Conservation (phyloP, 2,329 filamentous ascomycete species). For the Akanthomyces muscarius region DNA sequence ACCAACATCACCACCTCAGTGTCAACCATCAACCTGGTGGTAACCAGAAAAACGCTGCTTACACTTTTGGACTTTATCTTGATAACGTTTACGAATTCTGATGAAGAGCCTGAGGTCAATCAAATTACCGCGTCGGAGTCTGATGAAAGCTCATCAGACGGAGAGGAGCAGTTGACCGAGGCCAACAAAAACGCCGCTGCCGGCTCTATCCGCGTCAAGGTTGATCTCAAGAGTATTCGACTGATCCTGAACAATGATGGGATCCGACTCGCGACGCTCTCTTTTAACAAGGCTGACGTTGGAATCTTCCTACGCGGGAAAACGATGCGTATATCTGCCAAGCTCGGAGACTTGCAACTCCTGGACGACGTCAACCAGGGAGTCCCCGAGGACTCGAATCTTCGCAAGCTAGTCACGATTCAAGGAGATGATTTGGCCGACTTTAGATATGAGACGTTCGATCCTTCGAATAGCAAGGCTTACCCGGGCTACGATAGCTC, state of each 20-base stretch:
- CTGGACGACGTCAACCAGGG: slow-evolving; percentile 93
- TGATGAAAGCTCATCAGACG: slow-evolving; percentile 38
- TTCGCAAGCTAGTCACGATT: slow-evolving; percentile 87
- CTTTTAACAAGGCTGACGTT: slow-evolving; percentile 87
- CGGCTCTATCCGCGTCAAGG: slow-evolving; percentile 88
- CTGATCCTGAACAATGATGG: slow-evolving; percentile 97
- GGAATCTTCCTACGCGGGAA: slow-evolving; percentile 82
- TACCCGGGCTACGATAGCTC: slow-evolving; percentile 96
- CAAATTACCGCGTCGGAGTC: slow-evolving; percentile 31
- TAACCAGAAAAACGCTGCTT: slow-evolving; percentile 87
- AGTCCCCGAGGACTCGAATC: slow-evolving; percentile 71
- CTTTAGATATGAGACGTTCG: slow-evolving; percentile 96
- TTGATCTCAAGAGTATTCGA: slow-evolving; percentile 87
- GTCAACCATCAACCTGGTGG: slow-evolving; percentile 92
- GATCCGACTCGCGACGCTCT: slow-evolving; percentile 86
- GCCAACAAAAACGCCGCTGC: slow-evolving; percentile 35
- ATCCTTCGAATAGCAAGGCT: slow-evolving; percentile 60
- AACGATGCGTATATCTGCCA: slow-evolving; percentile 82
- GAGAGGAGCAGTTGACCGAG: slow-evolving; percentile 33
- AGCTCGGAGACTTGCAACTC: slow-evolving; percentile 80
- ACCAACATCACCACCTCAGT: slow-evolving; percentile 88
- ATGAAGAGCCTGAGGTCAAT: slow-evolving; percentile 27
- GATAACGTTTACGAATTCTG: slow-evolving; percentile 73
- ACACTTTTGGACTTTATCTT: slow-evolving; percentile 93
- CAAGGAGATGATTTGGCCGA: slow-evolving; percentile 94